Conservation (phyloP, 306 rosid species). For the Fagus crenata region DNA sequence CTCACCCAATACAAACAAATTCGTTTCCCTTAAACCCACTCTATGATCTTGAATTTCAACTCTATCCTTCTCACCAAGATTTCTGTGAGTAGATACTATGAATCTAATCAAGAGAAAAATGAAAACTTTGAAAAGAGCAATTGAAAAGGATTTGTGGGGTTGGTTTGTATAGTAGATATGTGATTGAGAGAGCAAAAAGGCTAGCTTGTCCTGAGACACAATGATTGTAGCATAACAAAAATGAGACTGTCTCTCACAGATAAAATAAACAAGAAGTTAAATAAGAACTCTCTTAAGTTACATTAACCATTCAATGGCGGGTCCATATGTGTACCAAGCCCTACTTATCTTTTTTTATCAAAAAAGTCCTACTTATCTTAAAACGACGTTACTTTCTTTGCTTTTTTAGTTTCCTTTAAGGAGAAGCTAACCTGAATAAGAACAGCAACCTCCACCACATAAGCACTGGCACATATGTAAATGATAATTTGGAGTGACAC, state of each 20-base stretch:
- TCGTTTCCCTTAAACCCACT: background rate
- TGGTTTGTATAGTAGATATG: background rate
- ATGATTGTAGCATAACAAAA: background rate
- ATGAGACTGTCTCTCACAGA: background rate
- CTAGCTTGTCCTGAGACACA: slow-evolving; percentile 14
- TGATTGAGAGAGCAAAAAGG: slow-evolving; percentile 4
- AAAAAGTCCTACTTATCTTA: no score
- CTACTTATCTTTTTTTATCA: no score
- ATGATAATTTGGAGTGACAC: no score
- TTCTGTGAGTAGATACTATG: background rate
- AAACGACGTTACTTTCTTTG: no score
- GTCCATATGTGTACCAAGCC: no score
- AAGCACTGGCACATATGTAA: no score
- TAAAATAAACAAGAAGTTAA: no score
- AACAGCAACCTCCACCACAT: no score
- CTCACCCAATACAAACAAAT: background rate
- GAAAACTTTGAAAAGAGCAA: slow-evolving; percentile 5
- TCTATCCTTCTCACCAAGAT: background rate
- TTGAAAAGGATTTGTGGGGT: background rate
- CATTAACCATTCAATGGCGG: no score
- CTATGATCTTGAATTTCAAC: background rate
- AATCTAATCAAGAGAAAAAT: background rate
- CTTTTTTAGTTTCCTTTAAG: no score
- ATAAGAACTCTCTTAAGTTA: no score
- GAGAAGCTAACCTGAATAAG: no score